phyloP scores from a whole-genome alignment of 176 grass and related monocot genomes.

The Chloris gayana region DNA sequence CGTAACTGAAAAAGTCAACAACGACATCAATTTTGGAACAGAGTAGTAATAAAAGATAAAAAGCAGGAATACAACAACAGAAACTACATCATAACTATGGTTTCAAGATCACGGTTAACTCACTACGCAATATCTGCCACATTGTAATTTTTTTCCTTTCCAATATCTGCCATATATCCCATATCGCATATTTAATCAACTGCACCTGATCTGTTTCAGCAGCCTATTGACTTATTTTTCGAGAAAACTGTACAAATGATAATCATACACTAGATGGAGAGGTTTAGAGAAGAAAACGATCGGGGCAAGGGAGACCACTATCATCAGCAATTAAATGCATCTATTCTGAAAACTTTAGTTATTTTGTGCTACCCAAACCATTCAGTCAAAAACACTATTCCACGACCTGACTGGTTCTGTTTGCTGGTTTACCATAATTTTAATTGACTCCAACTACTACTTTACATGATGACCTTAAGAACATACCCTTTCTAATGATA shows the following conservation, averaged over 20 bases:
- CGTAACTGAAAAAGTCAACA: too few relatives aligned
- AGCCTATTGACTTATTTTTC: background rate
- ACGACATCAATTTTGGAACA: too few relatives aligned
- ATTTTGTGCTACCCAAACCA: background rate
- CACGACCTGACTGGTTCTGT: background rate
- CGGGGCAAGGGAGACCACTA: background rate
- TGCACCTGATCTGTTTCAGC: background rate
- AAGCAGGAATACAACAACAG: too few relatives aligned
- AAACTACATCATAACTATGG: background rate
- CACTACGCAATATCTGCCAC: background rate
- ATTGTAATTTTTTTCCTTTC: background rate
- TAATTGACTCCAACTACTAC: too few relatives aligned
- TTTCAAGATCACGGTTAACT: conserved; percentile 9
- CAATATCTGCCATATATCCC: background rate
- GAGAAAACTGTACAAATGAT: background rate
- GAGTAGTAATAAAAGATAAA: too few relatives aligned
- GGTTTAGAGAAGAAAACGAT: background rate
- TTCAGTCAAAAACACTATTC: background rate
- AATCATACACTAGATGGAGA: background rate
- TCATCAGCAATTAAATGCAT: background rate
- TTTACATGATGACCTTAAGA: too few relatives aligned
- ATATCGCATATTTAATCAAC: background rate
- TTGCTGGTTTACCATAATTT: background rate
- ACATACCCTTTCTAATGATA: background rate
- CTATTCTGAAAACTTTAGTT: background rate